Evolutionary conservation across 2,329 filamentous ascomycete genomes (phyloP).

Genomic region (Madurella mycetomatis): DNA sequence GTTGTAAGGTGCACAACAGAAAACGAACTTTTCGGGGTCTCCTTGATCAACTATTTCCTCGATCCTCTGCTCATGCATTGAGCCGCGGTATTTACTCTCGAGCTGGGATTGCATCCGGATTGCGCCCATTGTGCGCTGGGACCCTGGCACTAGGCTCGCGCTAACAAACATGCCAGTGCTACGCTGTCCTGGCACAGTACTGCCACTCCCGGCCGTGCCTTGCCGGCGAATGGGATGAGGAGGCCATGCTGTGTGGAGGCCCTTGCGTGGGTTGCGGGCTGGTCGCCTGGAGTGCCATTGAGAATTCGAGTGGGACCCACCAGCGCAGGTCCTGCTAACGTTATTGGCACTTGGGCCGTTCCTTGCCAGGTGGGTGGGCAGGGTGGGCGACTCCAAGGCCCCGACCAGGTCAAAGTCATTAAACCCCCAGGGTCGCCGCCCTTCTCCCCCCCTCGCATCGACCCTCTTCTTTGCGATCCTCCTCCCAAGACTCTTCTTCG

Average conservation of each 20-base stretch:
- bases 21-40: too few relatives aligned
- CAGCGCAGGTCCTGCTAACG: constrained; percentile 11
- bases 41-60: too few relatives aligned
- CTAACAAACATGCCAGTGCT: background rate
- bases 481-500: constrained; percentile 40
- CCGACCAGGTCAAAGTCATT: constrained; percentile 32
- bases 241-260: background rate
- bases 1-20: background rate
- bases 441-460: constrained; percentile 31
- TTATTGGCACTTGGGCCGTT: constrained; percentile 22
- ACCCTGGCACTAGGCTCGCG: background rate
- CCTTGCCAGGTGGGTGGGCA: constrained; percentile 5
- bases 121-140: background rate
- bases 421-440: constrained; percentile 38
- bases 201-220: background rate
- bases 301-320: constrained; percentile 6
- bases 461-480: constrained; percentile 35
- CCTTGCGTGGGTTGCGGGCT: background rate
- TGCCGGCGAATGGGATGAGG: background rate
- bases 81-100: background rate
- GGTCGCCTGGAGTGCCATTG: background rate
- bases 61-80: too few relatives aligned
- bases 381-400: constrained; percentile 15
- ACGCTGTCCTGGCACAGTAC: background rate
- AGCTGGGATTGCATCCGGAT: background rate